A percentile compares a stretch with the other conserved stretches of the same genome.
Conservation (phyloP, 768 basidiomycete species). For the Strobilomyces echinocephalus region DNA sequence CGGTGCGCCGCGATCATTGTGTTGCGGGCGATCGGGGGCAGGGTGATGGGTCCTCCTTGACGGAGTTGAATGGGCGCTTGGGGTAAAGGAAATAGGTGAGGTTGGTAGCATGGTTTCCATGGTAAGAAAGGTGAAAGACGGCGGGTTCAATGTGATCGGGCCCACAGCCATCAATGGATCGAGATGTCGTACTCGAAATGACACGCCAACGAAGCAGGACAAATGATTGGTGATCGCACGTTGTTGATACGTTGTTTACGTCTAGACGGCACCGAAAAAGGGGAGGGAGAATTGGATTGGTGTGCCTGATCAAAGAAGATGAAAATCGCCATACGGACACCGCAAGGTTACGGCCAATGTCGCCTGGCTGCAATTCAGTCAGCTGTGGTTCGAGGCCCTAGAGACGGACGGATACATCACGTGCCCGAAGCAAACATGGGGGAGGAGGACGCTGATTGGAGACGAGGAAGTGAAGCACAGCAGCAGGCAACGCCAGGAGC, state of each 20-base stretch:
- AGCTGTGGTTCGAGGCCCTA: slow-evolving; percentile 5
- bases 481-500: background rate
- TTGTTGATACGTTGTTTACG: slow-evolving; percentile 24
- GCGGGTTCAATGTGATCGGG: slow-evolving; percentile 14
- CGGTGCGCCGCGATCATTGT: slow-evolving; percentile 2
- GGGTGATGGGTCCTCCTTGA: background rate
- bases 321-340: slow-evolving; percentile 20
- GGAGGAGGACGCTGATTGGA: slow-evolving; percentile 5
- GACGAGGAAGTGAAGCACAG: background rate
- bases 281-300: slow-evolving; percentile 14
- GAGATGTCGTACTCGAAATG: slow-evolving; percentile 26
- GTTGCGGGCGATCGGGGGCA: background rate
- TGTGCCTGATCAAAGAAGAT: slow-evolving; percentile 27
- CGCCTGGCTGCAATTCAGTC: slow-evolving; percentile 13
- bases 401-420: slow-evolving; percentile 13
- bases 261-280: slow-evolving; percentile 33
- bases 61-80: slow-evolving; percentile 5
- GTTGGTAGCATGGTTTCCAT: slow-evolving; percentile 25
- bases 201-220: slow-evolving; percentile 14
- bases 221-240: slow-evolving; percentile 27
- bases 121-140: slow-evolving; percentile 19
- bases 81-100: slow-evolving; percentile 5
- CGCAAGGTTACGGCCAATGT: slow-evolving; percentile 14
- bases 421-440: slow-evolving; percentile 22
- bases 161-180: slow-evolving; percentile 21